Evolutionary conservation across 2,329 filamentous ascomycete species (phyloP).

Genomic region (Capronia epimyces): DNA sequence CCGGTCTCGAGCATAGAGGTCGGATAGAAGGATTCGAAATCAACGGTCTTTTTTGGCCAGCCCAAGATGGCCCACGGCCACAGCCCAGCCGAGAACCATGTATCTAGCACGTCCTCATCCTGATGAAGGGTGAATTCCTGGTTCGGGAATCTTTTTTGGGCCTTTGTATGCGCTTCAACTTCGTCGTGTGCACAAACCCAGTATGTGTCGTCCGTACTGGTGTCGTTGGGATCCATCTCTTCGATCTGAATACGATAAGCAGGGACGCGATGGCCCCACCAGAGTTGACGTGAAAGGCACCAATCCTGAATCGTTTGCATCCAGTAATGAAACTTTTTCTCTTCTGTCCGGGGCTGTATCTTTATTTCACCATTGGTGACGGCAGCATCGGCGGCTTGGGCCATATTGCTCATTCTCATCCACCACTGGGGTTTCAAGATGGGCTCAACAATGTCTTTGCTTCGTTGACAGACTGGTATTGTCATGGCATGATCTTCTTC

Average conservation of each 20-base stretch:
- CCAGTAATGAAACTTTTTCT: conserved; percentile 84
- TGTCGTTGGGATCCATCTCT: conserved; percentile 53
- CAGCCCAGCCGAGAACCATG: conserved; percentile 90
- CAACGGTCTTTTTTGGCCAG: conserved; percentile 77
- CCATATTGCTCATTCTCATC: conserved; percentile 86
- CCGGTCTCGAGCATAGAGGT: conserved; percentile 87
- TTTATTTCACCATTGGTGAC: conserved; percentile 78
- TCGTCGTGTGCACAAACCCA: conserved; percentile 81
- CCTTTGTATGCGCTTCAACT: conserved; percentile 75
- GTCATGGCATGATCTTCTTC: conserved; percentile 95
- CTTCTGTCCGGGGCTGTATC: conserved; percentile 74
- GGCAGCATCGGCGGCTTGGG: conserved; percentile 70
- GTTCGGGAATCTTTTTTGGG: conserved; percentile 69
- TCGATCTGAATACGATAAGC: conserved; percentile 82
- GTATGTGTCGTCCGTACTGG: conserved; percentile 50
- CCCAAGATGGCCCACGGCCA: conserved; percentile 94
- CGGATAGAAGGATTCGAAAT: conserved; percentile 78
- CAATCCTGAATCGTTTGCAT: conserved; percentile 84
- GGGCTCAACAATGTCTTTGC: conserved; percentile 91
- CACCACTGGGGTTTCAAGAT: conserved; percentile 97
- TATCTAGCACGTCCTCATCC: conserved; percentile 90
- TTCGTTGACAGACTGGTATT: conserved; percentile 81
- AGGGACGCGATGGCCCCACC: conserved; percentile 94
- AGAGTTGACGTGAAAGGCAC: conserved; percentile 90
- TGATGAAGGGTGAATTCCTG: conserved; percentile 75